A percentile compares a stretch with the other conserved stretches of the same genome.
phyloP scores from a whole-genome alignment of 2,329 filamentous ascomycete genomes.

The Phaeosphaeria sp. region DNA sequence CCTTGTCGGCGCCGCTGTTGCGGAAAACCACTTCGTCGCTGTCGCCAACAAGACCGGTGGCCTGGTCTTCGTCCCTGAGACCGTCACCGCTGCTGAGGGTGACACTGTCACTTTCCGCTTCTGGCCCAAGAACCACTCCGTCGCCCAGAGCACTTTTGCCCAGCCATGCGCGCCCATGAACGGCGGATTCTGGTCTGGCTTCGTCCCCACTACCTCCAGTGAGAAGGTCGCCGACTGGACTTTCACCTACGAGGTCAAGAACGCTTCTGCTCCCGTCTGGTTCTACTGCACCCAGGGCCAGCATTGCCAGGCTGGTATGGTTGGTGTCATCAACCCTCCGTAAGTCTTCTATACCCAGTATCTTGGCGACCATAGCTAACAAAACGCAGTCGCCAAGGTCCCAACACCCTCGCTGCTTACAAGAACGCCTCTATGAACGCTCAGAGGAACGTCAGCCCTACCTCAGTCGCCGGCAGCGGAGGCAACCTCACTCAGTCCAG shows the following conservation, averaged over 20 bases:
- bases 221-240: conserved; percentile 30
- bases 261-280: conserved; percentile 47
- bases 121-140: conserved; percentile 50
- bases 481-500: conserved; percentile 32
- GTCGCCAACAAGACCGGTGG: conserved; percentile 37
- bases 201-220: conserved; percentile 36
- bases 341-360: conserved; percentile 23
- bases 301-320: conserved; percentile 51
- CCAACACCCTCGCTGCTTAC: conserved; percentile 32
- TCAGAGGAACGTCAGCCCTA: conserved; percentile 30
- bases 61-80: conserved; percentile 45
- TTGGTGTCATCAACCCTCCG: conserved; percentile 49
- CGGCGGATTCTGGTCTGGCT: conserved; percentile 49
- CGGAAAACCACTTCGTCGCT: conserved; percentile 40
- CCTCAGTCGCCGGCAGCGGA: conserved; percentile 30
- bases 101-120: conserved; percentile 49
- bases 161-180: conserved; percentile 42
- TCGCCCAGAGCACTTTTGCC: conserved; percentile 45
- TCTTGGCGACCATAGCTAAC: conserved; percentile 11
- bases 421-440: conserved; percentile 30
- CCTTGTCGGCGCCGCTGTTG: conserved; percentile 38
- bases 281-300: conserved; percentile 50
- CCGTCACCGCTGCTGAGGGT: conserved; percentile 42
- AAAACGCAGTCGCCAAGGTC: conserved; percentile 20
- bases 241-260: conserved; percentile 44